Evolutionary conservation across 2,329 filamentous ascomycete genomes (phyloP), one percentile per base, ranked within the genome.

Genomic region (Sarocladium kiliense): DNA sequence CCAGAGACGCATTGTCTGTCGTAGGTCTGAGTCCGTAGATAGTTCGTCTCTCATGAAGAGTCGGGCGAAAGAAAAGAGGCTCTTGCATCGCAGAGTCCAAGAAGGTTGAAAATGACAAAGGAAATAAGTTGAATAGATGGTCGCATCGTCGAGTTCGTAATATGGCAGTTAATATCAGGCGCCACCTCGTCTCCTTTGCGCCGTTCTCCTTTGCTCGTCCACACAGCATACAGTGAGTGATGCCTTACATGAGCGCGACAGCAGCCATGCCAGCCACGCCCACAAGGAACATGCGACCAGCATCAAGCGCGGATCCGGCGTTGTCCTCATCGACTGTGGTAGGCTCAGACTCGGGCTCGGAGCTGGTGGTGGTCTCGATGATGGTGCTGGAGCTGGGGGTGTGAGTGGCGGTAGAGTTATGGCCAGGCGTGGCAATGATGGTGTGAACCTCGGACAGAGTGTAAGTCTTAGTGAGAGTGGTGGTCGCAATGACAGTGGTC

Each of bases 231-330:
- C 39, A 19, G 53, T 51, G 23, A 23, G 53, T 39, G n/a, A 18
- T 18, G 10, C 27, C 12, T 74, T 80, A 84, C 65, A 84, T 67
- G 56, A 84, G 59, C n/a, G 73, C 77, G 16, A 74, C 74, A 47
- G 72, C 72, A n/a, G 78, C 64, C 61, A 80, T 73, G 54, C 77
- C 79, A 42, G 74, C 74, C 45, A 80, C 63, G 53, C 76, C 79
- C n/a, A 74, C 77, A 37, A 79, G 61, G 32, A 74, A 76, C 12
- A 80, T 63, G 45, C 74, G 71, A 53, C 71, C 68, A 16, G 73
- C 74, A 42, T 73, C 70, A 41, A 81, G 66, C 21, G 71, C 70
- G 23, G 68, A 64, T n/a, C 68, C 78, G 57, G 73, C 76, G 62
- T 68, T 75, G 54, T 65, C 65, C 57, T 72, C 71, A 47, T 69